phyloP scores from a whole-genome alignment of 495 filamentous ascomycete genomes.

The Viridothelium virens region DNA sequence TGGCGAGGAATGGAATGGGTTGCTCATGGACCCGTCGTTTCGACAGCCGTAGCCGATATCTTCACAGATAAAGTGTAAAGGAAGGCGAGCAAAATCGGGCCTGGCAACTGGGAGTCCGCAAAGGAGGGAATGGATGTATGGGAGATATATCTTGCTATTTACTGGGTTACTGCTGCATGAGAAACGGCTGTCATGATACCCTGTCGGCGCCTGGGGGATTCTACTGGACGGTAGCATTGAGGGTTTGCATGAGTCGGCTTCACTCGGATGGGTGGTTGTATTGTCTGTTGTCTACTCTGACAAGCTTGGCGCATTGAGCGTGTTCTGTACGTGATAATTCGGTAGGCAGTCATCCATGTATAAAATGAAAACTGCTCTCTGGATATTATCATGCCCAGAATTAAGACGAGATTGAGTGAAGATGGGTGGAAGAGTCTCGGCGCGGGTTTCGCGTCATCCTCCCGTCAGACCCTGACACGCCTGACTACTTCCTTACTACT shows the following conservation, averaged over 20 bases:
- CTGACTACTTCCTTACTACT: background rate
- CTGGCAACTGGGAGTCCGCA: background rate
- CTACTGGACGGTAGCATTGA: too few relatives aligned
- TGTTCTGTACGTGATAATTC: too few relatives aligned
- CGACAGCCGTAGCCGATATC: conserved; percentile 2
- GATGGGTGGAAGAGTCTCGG: background rate
- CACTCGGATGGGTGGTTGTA: too few relatives aligned
- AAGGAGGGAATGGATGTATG: background rate
- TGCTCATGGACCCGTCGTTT: conserved; percentile 20
- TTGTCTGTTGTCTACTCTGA: too few relatives aligned
- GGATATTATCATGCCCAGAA: too few relatives aligned
- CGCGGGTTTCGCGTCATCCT: background rate
- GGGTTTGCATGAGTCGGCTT: too few relatives aligned
- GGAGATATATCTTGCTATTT: background rate
- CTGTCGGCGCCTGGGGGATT: too few relatives aligned
- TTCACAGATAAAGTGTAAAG: background rate
- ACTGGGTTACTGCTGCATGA: background rate
- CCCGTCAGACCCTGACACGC: background rate
- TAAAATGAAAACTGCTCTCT: too few relatives aligned
- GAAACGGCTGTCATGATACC: background rate
- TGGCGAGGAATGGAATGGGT: conserved; percentile 27
- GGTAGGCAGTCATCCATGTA: too few relatives aligned
- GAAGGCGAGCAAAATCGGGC: background rate
- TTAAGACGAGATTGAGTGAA: background rate
- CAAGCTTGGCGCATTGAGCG: too few relatives aligned